phyloP scores from a whole-genome alignment of 2,329 filamentous ascomycete species.

The Aschersonia sp. region DNA sequence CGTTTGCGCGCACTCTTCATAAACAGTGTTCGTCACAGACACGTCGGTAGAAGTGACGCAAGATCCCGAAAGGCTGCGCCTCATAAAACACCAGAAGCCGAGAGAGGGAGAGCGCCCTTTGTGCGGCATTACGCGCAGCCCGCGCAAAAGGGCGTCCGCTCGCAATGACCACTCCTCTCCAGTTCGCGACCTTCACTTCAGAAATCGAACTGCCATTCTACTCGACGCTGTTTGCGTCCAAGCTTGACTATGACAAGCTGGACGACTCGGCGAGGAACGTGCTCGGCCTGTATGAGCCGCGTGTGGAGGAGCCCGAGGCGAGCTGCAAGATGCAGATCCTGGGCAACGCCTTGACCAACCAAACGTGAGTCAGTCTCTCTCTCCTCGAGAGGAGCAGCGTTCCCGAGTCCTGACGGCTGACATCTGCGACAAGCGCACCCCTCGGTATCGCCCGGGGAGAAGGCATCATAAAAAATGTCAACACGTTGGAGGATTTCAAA shows the following conservation, averaged over 20 bases:
- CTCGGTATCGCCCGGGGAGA: constrained; percentile 66
- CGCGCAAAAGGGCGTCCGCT: neutral
- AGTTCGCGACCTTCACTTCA: constrained; percentile 80
- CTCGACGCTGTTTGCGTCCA: constrained; percentile 75
- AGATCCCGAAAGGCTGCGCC: too few species aligned
- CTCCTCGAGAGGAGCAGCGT: too few species aligned
- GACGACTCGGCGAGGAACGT: constrained; percentile 83
- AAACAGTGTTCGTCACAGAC: too few species aligned
- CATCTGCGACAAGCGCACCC: constrained; percentile 37
- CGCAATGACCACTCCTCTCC: constrained; percentile 36
- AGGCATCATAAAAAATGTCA: constrained; percentile 89
- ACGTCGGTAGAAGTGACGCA: too few species aligned
- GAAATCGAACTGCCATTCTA: constrained; percentile 96
- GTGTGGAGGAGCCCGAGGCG: constrained; percentile 54
- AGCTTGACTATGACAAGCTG: constrained; percentile 94
- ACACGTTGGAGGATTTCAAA: constrained; percentile 88
- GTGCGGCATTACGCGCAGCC: too few species aligned
- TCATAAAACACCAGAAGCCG: too few species aligned
- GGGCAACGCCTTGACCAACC: constrained; percentile 69
- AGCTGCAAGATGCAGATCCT: constrained; percentile 85
- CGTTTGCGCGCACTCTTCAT: too few species aligned
- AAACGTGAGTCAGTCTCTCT: constrained; percentile 46
- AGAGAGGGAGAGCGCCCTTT: too few species aligned
- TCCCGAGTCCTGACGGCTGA: too few species aligned
- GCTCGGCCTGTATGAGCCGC: constrained; percentile 79